Evolutionary conservation across 345 rosid species (phyloP).

Genomic region (Erysimum cheiranthoides): DNA sequence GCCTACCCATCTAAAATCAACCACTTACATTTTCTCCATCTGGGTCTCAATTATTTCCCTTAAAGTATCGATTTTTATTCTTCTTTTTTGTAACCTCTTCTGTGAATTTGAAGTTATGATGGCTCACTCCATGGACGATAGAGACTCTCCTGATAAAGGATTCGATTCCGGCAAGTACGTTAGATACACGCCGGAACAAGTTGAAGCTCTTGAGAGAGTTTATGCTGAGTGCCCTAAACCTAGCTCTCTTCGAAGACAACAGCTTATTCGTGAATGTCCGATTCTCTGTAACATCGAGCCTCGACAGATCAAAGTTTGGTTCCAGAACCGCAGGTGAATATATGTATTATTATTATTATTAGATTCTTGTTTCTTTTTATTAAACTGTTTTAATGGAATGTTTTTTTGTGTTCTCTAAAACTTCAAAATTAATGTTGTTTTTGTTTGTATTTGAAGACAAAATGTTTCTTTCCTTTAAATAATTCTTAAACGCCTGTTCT

Average conservation of each 20-base stretch:
- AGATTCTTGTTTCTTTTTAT: not conserved
- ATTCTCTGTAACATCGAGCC: constrained; percentile 50
- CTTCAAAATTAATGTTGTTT: not conserved
- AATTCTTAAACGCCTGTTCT: constrained; percentile 1
- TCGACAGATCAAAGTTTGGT: constrained; percentile 53
- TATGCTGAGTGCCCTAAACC: constrained; percentile 52
- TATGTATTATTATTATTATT: not conserved
- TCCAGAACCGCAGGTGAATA: constrained; percentile 48
- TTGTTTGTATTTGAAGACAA: constrained; percentile 36
- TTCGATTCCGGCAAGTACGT: constrained; percentile 49
- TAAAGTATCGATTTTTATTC: constrained; percentile 28
- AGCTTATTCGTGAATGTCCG: constrained; percentile 46
- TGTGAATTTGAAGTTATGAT: constrained; percentile 27
- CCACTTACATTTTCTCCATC: constrained; percentile 10
- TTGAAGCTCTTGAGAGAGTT: constrained; percentile 51
- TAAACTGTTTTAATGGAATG: not conserved
- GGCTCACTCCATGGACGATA: constrained; percentile 51
- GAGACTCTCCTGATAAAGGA: constrained; percentile 47
- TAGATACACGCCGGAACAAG: constrained; percentile 51
- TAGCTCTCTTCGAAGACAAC: constrained; percentile 49
- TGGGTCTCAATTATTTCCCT: not conserved
- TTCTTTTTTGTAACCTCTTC: not conserved
- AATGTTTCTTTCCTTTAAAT: constrained; percentile 1
- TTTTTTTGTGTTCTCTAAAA: not conserved
- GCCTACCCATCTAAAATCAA: constrained; percentile 39